Evolutionary conservation across 2,329 filamentous ascomycete species (phyloP).

Genomic region (Aureobasidium sp.): DNA sequence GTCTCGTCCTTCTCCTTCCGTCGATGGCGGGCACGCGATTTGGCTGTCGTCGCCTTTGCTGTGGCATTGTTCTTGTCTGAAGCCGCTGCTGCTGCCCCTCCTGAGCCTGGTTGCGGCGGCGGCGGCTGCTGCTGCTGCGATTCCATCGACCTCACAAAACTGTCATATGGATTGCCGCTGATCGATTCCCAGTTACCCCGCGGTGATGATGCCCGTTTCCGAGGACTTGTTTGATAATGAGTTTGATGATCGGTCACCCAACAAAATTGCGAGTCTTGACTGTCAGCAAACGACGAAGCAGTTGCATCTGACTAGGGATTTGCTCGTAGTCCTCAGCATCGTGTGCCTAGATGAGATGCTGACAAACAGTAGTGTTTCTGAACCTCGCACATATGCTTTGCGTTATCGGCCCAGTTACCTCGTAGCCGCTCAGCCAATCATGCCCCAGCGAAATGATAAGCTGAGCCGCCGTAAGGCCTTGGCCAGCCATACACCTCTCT

Average conservation of each 20-base stretch:
- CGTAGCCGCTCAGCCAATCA: conserved; percentile 5
- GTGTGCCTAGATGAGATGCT: neutral
- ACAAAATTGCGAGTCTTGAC: neutral
- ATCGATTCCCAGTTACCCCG: neutral
- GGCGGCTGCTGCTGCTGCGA: neutral
- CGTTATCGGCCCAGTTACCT: neutral
- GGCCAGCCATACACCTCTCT: neutral
- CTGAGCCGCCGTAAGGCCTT: neutral
- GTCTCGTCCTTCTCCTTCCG: conserved; percentile 18
- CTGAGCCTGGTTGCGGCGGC: neutral
- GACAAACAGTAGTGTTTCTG: conserved; percentile 1
- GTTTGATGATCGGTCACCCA: neutral
- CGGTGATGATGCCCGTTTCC: neutral
- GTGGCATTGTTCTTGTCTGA: neutral
- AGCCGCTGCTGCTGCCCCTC: neutral
- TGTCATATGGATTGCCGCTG: neutral
- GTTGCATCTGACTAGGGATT: neutral
- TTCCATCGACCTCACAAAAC: conserved; percentile 4
- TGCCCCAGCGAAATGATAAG: neutral
- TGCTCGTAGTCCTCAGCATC: neutral
- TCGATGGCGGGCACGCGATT: conserved; percentile 14
- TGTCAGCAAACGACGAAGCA: neutral
- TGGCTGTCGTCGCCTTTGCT: neutral
- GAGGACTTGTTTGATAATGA: neutral
- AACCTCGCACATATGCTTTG: conserved; percentile 2